phyloP scores from a whole-genome alignment of 441 rosid genomes.

The Eutrema salsugineum region DNA sequence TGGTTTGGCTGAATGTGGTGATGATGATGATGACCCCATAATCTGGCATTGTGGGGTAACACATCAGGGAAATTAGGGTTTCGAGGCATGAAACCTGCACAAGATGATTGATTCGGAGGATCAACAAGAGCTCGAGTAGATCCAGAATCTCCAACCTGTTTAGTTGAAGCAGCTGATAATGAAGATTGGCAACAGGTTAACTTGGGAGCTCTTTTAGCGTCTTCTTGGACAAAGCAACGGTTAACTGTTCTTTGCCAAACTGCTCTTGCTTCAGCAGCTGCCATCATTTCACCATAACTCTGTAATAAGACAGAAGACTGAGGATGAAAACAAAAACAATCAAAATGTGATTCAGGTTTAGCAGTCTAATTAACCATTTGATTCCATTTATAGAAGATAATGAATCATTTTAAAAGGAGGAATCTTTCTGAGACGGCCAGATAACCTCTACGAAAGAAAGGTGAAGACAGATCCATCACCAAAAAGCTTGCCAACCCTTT shows the following conservation, averaged over 20 bases:
- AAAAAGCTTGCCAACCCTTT: not conserved
- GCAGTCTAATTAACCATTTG: not conserved
- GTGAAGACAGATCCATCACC: constrained; percentile 26
- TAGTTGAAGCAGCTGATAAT: constrained; percentile 49
- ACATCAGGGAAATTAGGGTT: constrained; percentile 44
- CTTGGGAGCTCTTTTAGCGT: constrained; percentile 98
- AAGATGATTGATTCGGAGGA: constrained; percentile 38
- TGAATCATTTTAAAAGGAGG: constrained; percentile 9
- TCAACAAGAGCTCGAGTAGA: constrained; percentile 42
- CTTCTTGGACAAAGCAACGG: constrained; percentile 98
- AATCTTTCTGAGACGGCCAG: constrained; percentile 20
- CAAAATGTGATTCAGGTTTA: not conserved
- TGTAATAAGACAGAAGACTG: not conserved
- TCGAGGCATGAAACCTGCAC: constrained; percentile 52
- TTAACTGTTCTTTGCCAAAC: constrained; percentile 93
- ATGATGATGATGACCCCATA: constrained; percentile 77
- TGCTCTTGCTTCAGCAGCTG: constrained; percentile 93
- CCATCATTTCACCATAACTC: constrained; percentile 51
- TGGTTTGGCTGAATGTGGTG: constrained; percentile 28
- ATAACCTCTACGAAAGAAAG: not conserved
- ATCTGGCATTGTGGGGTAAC: constrained; percentile 56
- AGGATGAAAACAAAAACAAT: not conserved
- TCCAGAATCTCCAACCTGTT: constrained; percentile 45
- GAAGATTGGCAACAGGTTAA: constrained; percentile 78
- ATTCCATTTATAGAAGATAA: constrained; percentile 8